These are phyloP conservation scores for Xylaria curta DNA, from an alignment of 495 filamentous ascomycete species.

Conservation along the genomic window DNA sequence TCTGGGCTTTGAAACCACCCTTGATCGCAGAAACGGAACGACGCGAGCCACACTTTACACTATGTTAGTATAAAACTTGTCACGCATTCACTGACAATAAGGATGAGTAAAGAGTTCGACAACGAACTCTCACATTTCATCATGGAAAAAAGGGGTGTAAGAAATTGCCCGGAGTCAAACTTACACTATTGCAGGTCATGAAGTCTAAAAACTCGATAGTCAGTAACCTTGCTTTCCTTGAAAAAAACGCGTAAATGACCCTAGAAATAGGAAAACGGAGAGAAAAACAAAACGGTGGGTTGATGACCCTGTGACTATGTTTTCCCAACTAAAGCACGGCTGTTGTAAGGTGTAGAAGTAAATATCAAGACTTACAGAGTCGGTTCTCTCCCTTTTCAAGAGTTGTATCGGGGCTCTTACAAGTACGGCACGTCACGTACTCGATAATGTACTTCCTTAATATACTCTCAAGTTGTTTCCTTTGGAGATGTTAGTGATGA, in stretches of 20 bases:
- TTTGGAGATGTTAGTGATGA: slow-evolving; percentile 37
- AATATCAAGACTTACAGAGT: slow-evolving; percentile 68
- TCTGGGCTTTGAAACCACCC: slow-evolving; percentile 98
- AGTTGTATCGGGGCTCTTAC: slow-evolving; percentile 91
- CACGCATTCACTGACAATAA: background rate
- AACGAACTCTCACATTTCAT: background rate
- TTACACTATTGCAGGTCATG: slow-evolving; percentile 51
- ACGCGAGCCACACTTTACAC: slow-evolving; percentile 71
- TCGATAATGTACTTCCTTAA: slow-evolving; percentile 94
- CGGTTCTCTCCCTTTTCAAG: slow-evolving; percentile 98
- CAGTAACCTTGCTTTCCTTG: background rate
- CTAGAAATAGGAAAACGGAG: background rate
- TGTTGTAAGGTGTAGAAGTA: slow-evolving; percentile 53
- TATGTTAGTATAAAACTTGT: slow-evolving; percentile 8
- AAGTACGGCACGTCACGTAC: slow-evolving; percentile 99
- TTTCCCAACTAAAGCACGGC: background rate
- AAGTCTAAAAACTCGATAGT: slow-evolving; percentile 34
- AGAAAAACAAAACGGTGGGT: background rate
- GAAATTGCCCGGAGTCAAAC: background rate
- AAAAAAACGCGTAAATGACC: background rate
- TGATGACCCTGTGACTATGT: background rate
- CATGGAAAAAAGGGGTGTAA: background rate
- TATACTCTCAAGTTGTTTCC: slow-evolving; percentile 97
- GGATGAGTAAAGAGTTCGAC: background rate
- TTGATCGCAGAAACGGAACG: slow-evolving; percentile 97